Evolutionary conservation across 1,284 basidiomycete genomes (phyloP), one percentile per base, ranked within the genome.

Genomic region (Cryptococcus sp.): DNA sequence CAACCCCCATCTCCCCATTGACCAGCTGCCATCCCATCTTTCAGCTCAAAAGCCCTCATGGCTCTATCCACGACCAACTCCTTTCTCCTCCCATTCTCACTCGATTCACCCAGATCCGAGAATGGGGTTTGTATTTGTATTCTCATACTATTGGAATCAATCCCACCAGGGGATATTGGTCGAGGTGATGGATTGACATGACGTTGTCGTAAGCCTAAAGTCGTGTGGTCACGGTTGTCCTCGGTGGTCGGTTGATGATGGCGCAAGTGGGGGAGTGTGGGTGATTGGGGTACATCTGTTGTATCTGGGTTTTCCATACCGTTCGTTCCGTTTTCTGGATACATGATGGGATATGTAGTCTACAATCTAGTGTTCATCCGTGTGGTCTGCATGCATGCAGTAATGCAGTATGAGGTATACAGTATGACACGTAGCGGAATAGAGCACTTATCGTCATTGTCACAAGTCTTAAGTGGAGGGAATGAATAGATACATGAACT

Each of bases 51-150:
- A 11, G 71, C 54, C 2, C 54, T 62, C 32, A 49, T 54, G 10
- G 31, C n/a, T 0, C 49, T 25, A 1, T 53, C 32, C 5, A 66
- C 53, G 7, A 50, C 48, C 49, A 55, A 59, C 45, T 65, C 67
- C 58, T 62, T 63, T 59, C 53, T 61, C 49, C 56, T 62, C 23
- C 41, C 40, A 28, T 11, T 11, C 11, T 28, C 28, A 18, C 47
- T 11, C 28, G 56, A 54, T 23, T 23, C 56, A 23, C 53, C 61
- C 11, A 53, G 43, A 41, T 70, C 68, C 9, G 57, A 61, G 44
- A 56, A 62, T 0, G 71, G 69, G 7, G 66, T 67, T 28, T 61
- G 57, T 13, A 73, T 57, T 13, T 58, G 56, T 13, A 73, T 56
- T 18, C 63, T 37, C 9, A 70, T 52, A 19, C 31, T 14, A 23